Conservation (phyloP, 2,329 filamentous ascomycete genomes). For the Salinomyces thailandicus region DNA sequence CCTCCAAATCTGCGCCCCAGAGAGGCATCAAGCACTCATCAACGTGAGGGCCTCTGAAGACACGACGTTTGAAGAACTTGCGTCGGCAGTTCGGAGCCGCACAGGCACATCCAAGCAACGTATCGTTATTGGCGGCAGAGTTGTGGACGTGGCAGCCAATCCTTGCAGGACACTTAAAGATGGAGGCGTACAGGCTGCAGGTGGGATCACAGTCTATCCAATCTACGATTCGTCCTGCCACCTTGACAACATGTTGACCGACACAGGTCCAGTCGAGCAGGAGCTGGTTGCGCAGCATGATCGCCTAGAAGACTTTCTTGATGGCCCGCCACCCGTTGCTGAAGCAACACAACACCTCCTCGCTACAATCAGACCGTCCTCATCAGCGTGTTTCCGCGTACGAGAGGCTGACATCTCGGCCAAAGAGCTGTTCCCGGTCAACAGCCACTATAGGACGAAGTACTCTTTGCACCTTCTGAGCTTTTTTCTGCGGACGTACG, state of each 20-base stretch:
- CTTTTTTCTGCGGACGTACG: conserved; percentile 43
- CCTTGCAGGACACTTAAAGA: conserved; percentile 10
- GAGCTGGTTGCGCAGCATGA: conserved; percentile 75
- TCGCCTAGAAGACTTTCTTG: conserved; percentile 70
- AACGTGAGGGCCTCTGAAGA: conserved; percentile 9
- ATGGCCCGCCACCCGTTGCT: conserved; percentile 49
- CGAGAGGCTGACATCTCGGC: conserved; percentile 44
- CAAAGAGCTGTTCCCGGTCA: conserved; percentile 54
- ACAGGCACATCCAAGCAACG: conserved; percentile 17
- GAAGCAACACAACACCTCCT: conserved; percentile 47
- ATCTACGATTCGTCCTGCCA: conserved; percentile 16
- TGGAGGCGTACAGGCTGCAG: conserved; percentile 12
- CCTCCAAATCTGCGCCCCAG: conserved; percentile 15
- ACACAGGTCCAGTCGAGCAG: conserved; percentile 51
- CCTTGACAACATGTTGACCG: conserved; percentile 16
- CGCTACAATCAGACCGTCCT: conserved; percentile 39
- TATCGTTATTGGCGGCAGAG: conserved; percentile 16
- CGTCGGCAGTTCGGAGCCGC: conserved; percentile 10
- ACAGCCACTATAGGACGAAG: conserved; percentile 54
- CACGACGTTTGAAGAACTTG: conserved; percentile 14
- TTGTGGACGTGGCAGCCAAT: conserved; percentile 10
- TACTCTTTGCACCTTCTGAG: conserved; percentile 61
- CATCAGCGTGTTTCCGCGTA: conserved; percentile 40
- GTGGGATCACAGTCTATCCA: conserved; percentile 18
- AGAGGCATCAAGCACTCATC: conserved; percentile 4